Percentiles rank a stretch among this genome's conserved stretches.
phyloP scores from a whole-genome alignment of 2,329 filamentous ascomycete genomes.

The Pyrenophora seminiperda region DNA sequence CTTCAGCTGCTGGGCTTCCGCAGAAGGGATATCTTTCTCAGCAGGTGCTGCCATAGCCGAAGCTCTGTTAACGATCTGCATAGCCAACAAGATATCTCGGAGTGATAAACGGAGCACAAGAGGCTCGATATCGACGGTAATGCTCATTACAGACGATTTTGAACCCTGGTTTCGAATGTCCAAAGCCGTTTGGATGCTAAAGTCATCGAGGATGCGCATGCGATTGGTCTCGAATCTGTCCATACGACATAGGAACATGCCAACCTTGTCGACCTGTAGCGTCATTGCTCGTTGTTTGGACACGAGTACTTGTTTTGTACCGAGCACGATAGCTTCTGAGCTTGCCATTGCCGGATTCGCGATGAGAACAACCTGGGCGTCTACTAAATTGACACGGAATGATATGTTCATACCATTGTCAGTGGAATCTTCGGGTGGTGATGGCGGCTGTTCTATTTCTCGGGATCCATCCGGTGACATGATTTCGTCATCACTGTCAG shows the following conservation, averaged over 20 bases:
- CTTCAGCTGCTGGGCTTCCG: slow-evolving; percentile 61
- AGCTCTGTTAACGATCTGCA: slow-evolving; percentile 90
- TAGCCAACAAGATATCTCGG: slow-evolving; percentile 89
- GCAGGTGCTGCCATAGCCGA: slow-evolving; percentile 77
- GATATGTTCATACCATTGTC: slow-evolving; percentile 71
- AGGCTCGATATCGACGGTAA: slow-evolving; percentile 87
- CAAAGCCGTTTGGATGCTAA: slow-evolving; percentile 87
- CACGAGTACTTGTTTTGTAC: slow-evolving; percentile 89
- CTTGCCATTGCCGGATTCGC: slow-evolving; percentile 88
- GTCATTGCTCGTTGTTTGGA: slow-evolving; percentile 94
- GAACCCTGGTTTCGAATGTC: slow-evolving; percentile 70
- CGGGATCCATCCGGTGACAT: slow-evolving; percentile 42
- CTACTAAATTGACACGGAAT: slow-evolving; percentile 91
- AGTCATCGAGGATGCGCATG: slow-evolving; percentile 93
- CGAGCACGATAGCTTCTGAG: slow-evolving; percentile 94
- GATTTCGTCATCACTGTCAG: slow-evolving; percentile 46
- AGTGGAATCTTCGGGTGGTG: slow-evolving; percentile 36
- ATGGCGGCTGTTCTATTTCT: slow-evolving; percentile 22
- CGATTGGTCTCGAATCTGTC: slow-evolving; percentile 92
- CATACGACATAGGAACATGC: slow-evolving; percentile 99
- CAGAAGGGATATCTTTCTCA: slow-evolving; percentile 53
- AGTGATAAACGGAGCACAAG: slow-evolving; percentile 88
- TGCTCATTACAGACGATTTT: slow-evolving; percentile 70
- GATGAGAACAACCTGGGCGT: slow-evolving; percentile 94
- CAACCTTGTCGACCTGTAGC: slow-evolving; percentile 88